These are phyloP conservation scores for Saccharomycopsis capsularis DNA, from an alignment of 805 yeast species.

Conservation along the genomic window DNA sequence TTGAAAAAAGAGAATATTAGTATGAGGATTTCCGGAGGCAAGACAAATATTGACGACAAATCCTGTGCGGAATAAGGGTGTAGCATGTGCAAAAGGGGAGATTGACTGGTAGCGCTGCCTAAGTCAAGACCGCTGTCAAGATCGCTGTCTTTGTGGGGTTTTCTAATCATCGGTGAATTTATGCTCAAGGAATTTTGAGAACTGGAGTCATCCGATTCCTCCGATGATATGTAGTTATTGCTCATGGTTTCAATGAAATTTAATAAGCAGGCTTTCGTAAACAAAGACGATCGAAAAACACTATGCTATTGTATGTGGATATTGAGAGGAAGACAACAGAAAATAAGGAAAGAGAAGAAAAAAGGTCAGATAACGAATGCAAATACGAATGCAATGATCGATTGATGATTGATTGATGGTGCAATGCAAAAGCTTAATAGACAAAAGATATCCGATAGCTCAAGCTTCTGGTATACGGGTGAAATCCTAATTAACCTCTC, in stretches of 20 bases:
- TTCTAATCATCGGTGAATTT: neutral
- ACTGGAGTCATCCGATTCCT: neutral
- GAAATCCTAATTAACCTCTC: too few species aligned
- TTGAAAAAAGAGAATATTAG: constrained; percentile 59
- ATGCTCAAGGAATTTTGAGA: neutral
- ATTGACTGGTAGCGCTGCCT: neutral
- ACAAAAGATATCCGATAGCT: too few species aligned
- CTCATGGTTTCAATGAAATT: too few species aligned
- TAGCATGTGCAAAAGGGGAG: neutral
- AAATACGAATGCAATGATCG: too few species aligned
- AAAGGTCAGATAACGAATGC: neutral
- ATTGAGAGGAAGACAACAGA: neutral
- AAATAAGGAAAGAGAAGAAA: neutral
- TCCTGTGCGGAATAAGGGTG: constrained; percentile 15
- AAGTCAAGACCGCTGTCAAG: neutral
- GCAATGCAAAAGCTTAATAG: too few species aligned
- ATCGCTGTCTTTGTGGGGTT: neutral
- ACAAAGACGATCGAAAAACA: too few species aligned
- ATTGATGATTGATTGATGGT: too few species aligned
- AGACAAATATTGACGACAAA: constrained; percentile 19
- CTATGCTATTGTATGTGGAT: too few species aligned
- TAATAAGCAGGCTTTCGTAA: too few species aligned
- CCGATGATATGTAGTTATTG: neutral
- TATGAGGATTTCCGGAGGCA: constrained; percentile 53
- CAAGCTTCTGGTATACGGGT: too few species aligned